Evolutionary conservation across 2,329 filamentous ascomycete genomes (phyloP), one percentile per base, ranked within the genome.

Genomic region (Diaporthe citrichinensis): DNA sequence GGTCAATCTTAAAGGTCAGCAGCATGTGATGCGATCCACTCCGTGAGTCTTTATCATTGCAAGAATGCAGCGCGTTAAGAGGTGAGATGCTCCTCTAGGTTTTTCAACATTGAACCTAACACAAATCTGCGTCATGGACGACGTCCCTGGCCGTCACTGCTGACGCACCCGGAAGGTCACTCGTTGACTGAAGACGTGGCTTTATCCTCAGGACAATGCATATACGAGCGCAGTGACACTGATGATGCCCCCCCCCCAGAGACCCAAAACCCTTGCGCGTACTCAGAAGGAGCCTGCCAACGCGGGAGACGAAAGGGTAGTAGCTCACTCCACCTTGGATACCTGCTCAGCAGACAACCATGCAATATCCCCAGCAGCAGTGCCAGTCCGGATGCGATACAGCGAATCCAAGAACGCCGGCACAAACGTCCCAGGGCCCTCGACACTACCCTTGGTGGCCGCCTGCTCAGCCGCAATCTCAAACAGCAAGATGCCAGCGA

Each of bases 391-490:
- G 81, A 91, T 80, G 34, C 82, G 82, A 79, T 88, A 88, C 77
- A 93, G 80, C 84, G 91, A 94, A 79, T 98, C 96, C 57, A 98
- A 85, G 80, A 98, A 96, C 0, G 93, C 93, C 0, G 95, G 93
- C 17, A 97, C 92, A 86, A 98, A 98, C 0, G 92, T 95, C 0
- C 96, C 96, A 0, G 96, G 95, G 0, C 96, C 96, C 75, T 87
- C 88, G 4, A 97, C 94, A 77, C 92, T 89, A 0, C 85, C 79
- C 71, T 91, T 86, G 80, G 90, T 90, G 0, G 94, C 94, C 0
- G 92, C 91, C 69, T 86, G 84, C 85, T 96, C 93, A 0, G 95
- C 94, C 1, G 92, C 91, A 31, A 91, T 85, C 82, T 97, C 95
- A 81, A 93, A 98, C 82, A 95, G 90, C 78, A 97, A 83, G 25